Evolutionary conservation across 306 rosid genomes (phyloP), one percentile per base, ranked within the genome.

Genomic region (Fragaria ananassa): DNA sequence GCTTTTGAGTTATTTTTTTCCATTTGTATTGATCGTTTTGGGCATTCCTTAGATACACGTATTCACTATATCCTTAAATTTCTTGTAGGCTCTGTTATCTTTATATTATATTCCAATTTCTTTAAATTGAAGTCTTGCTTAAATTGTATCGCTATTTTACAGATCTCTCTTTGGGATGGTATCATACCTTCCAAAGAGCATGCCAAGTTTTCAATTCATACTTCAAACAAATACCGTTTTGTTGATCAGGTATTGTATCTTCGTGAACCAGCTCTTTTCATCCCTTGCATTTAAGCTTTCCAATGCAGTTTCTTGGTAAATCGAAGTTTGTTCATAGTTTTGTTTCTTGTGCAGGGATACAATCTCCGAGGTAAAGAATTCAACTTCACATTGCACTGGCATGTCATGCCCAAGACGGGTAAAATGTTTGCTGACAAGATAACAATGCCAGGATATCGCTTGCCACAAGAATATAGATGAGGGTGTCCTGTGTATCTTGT

Each of bases 341-440:
- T 35, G 46, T 79, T 66, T 21, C 41, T 46, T 80, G 50, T 78
- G 49, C 81, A 95, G 99, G 99, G 98, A 81, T 87, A 81, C 84
- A 92, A 92, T 86, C 85, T 92, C 73, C 89, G 93, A 4, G 93
- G 97, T 23, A 92, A 91, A 83, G 97, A 86, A 35, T 91, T 85
- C 79, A 95, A 95, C 91, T 76, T 95, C 82, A 92, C 99, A 35
- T 35, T 95, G 89, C 99, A 95, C 85, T 95, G 99, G 99, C 99
- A 95, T 71, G 92, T 92, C 45, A 95, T 95, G 99, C 99, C 99
- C 65, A 92, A 92, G 89, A 90, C 97, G 27, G 99, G 99, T 53
- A 95, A 92, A 83, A 95, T 92, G 98, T 85, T 75, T 61, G 96
- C 85, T 1, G 85, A 89, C 87, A 92, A 91, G 85, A 78, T 91